These are phyloP conservation scores for Monosporozyma aerobia DNA, from an alignment of 805 yeast genomes.

Conservation along the genomic window DNA sequence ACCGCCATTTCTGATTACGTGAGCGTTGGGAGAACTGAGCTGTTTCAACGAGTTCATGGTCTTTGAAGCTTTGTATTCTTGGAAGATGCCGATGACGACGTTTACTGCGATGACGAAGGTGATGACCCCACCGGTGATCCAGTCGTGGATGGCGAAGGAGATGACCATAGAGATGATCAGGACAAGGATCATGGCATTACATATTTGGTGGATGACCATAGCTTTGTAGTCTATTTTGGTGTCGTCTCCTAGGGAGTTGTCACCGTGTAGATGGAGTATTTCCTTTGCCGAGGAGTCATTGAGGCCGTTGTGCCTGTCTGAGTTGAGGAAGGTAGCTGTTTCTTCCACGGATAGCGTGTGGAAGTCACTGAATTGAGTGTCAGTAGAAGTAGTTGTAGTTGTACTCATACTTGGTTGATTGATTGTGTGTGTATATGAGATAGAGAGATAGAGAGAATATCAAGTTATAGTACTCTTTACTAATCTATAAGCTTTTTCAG, in stretches of 20 bases:
- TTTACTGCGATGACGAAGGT: slow-evolving; percentile 85
- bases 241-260: slow-evolving; percentile 74
- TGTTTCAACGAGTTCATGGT: slow-evolving; percentile 86
- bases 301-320: slow-evolving; percentile 48
- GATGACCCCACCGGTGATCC: slow-evolving; percentile 88
- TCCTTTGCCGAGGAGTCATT: slow-evolving; percentile 55
- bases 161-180: slow-evolving; percentile 82
- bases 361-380: not conserved
- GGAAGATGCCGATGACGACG: slow-evolving; percentile 90
- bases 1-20: slow-evolving; percentile 65
- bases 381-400: too few relatives aligned
- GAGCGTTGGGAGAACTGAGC: slow-evolving; percentile 90
- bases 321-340: not conserved
- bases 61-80: slow-evolving; percentile 91
- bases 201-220: slow-evolving; percentile 73
- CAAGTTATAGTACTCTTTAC: too few relatives aligned
- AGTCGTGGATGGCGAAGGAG: slow-evolving; percentile 83
- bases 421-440: too few relatives aligned
- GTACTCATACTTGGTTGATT: too few relatives aligned
- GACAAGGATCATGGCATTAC: slow-evolving; percentile 83
- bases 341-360: slow-evolving; percentile 2
- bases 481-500: too few relatives aligned
- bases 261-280: slow-evolving; percentile 64
- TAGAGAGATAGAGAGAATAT: too few relatives aligned
- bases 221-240: slow-evolving; percentile 59